Evolutionary conservation across 768 basidiomycete species (phyloP).

Genomic region (Kwoniella dejecticola): DNA sequence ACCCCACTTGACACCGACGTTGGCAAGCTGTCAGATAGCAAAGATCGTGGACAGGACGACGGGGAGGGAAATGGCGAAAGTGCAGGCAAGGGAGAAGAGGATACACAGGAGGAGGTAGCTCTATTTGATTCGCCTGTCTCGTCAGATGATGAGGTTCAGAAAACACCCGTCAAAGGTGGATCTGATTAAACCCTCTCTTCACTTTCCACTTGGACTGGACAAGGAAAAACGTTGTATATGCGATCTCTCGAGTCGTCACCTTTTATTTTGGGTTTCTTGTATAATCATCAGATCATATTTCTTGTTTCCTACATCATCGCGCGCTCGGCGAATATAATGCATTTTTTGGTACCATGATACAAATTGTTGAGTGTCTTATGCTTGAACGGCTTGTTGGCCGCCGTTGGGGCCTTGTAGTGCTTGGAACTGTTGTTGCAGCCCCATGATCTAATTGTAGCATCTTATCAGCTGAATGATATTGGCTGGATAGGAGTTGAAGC

Average conservation of each 20-base stretch:
- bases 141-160: conserved; percentile 11
- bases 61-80: not conserved
- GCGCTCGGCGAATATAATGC: not conserved
- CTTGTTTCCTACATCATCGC: not conserved
- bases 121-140: conserved; percentile 24
- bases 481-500: not conserved
- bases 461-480: not conserved
- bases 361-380: not conserved
- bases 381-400: conserved; percentile 19
- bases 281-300: too few relatives aligned
- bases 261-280: too few relatives aligned
- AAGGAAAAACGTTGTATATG: not conserved
- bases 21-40: not conserved
- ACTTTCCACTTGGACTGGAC: too few relatives aligned
- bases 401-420: conserved; percentile 28
- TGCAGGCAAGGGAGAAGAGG: not conserved
- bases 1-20: conserved; percentile 18
- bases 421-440: conserved; percentile 45
- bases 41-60: not conserved
- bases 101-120: not conserved
- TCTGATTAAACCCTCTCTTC: not conserved
- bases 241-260: too few relatives aligned
- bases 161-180: conserved; percentile 11
- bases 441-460: conserved; percentile 38
- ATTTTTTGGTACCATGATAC: not conserved